phyloP scores from a whole-genome alignment of 106 monocot genomes.

The Alisma plantagoaquatica region DNA sequence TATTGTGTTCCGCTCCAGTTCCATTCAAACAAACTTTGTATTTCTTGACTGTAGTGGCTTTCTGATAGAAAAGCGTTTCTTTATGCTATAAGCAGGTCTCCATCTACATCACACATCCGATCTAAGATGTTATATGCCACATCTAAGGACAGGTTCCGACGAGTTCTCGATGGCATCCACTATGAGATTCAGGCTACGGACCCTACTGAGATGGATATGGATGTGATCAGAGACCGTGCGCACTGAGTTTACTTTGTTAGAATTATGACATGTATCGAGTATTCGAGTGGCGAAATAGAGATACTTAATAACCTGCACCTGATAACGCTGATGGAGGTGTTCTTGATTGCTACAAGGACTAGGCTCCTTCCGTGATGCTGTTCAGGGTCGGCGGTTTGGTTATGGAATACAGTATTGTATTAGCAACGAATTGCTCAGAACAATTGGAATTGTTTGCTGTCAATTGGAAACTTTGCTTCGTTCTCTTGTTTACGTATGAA shows the following conservation, averaged over 20 bases:
- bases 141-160: slow-evolving; percentile 4
- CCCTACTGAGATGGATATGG: slow-evolving; percentile 4
- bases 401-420: too few relatives aligned
- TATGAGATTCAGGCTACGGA: slow-evolving; percentile 10
- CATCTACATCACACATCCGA: not conserved
- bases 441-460: too few relatives aligned
- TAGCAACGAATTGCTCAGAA: too few relatives aligned
- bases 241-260: not conserved
- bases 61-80: too few relatives aligned
- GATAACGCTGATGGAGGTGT: slow-evolving; percentile 1
- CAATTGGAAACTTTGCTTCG: too few relatives aligned
- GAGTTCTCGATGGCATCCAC: slow-evolving; percentile 8
- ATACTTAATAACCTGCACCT: not conserved
- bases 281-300: not conserved
- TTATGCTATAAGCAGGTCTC: not conserved
- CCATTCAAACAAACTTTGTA: too few relatives aligned
- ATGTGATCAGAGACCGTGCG: slow-evolving; percentile 6
- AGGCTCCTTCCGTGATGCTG: slow-evolving; percentile 2
- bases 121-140: slow-evolving; percentile 12
- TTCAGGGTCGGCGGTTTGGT: too few relatives aligned
- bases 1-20: too few relatives aligned
- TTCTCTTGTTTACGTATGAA: too few relatives aligned
- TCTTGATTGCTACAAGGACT: slow-evolving; percentile 1
- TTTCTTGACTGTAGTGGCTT: too few relatives aligned
- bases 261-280: not conserved